phyloP scores from a whole-genome alignment of 495 filamentous ascomycete genomes.

The Clohesyomyces aquaticus region DNA sequence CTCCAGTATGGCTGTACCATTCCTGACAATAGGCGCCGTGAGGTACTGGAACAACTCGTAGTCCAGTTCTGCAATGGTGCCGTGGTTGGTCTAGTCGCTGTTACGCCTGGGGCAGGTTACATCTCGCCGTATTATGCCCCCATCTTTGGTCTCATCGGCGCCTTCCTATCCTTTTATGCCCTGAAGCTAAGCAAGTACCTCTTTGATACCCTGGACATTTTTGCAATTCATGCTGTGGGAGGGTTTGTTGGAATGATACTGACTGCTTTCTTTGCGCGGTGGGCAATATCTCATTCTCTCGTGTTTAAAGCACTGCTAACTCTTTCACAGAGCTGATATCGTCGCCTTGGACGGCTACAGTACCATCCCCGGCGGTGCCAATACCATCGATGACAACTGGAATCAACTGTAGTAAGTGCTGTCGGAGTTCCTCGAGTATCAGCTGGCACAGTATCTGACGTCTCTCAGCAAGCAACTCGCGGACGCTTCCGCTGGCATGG shows the following conservation, averaged over 20 bases:
- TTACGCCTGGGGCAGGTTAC: constrained; percentile 11
- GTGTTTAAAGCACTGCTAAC: neutral
- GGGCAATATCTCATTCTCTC: neutral
- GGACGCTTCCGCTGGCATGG: neutral
- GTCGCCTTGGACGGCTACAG: constrained; percentile 16
- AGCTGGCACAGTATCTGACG: neutral
- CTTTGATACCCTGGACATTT: constrained; percentile 11
- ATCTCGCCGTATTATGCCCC: constrained; percentile 12
- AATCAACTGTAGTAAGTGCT: constrained; percentile 1
- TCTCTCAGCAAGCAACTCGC: constrained; percentile 3
- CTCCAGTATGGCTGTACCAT: too few species aligned
- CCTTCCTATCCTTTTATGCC: neutral
- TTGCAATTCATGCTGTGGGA: constrained; percentile 7
- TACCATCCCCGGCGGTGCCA: constrained; percentile 4
- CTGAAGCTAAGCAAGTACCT: constrained; percentile 4
- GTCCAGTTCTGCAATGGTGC: constrained; percentile 10
- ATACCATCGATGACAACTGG: constrained; percentile 4
- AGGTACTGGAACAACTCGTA: neutral
- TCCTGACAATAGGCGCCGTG: neutral
- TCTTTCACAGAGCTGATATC: neutral
- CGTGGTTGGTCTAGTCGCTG: constrained; percentile 5
- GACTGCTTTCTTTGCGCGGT: constrained; percentile 13
- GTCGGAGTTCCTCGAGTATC: neutral
- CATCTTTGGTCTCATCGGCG: constrained; percentile 3
- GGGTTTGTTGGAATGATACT: constrained; percentile 16